phyloP scores from a whole-genome alignment of 768 basidiomycete genomes.

The Wakefieldia striispora region DNA sequence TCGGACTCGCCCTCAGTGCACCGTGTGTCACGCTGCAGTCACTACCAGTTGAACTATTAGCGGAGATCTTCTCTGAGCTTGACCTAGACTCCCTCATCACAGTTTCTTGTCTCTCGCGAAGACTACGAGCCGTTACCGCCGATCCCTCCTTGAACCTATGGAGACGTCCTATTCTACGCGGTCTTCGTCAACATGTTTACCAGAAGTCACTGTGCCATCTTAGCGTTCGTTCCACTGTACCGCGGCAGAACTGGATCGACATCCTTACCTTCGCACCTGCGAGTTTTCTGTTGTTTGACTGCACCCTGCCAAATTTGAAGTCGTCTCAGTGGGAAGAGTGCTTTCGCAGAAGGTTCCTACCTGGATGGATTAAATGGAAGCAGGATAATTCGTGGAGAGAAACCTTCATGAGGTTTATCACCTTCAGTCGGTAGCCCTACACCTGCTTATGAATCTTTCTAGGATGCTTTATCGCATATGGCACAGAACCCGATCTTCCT shows the following conservation, averaged over 20 bases:
- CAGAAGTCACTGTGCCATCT: constrained; percentile 55
- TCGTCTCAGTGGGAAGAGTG: constrained; percentile 73
- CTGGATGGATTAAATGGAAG: constrained; percentile 73
- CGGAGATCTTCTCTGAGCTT: constrained; percentile 67
- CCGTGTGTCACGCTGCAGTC: constrained; percentile 35
- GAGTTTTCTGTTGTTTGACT: constrained; percentile 62
- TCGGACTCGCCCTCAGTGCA: neutral
- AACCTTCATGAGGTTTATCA: constrained; percentile 60
- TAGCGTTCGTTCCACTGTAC: constrained; percentile 60
- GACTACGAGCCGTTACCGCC: constrained; percentile 55
- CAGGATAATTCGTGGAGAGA: constrained; percentile 63
- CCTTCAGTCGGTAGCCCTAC: constrained; percentile 1
- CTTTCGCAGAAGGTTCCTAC: constrained; percentile 68
- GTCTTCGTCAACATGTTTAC: constrained; percentile 46
- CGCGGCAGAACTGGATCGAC: constrained; percentile 78
- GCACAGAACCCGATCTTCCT: constrained; percentile 67
- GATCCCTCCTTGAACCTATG: constrained; percentile 72
- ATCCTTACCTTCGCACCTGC: constrained; percentile 63
- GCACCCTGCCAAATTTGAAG: constrained; percentile 66
- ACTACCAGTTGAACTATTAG: constrained; percentile 77
- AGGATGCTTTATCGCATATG: constrained; percentile 64
- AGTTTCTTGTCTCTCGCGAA: constrained; percentile 59
- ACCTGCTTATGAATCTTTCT: constrained; percentile 9
- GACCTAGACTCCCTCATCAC: constrained; percentile 59
- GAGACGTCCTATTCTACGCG: constrained; percentile 66